Conservation (phyloP, 2,329 filamentous ascomycete genomes). For the Botrytis galanthina region DNA sequence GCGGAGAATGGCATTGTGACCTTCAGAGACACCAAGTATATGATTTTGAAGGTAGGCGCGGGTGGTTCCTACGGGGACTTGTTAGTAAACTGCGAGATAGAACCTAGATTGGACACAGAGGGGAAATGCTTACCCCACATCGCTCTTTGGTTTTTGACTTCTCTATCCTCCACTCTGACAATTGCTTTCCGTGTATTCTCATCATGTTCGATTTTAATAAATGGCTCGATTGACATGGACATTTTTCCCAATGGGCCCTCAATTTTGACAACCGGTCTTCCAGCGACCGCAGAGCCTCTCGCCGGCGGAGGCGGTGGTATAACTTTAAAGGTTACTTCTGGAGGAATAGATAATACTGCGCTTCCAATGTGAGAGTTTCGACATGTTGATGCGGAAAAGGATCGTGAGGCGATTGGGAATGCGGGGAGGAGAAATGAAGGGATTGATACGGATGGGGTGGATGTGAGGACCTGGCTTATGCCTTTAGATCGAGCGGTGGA, state of each 20-base stretch:
- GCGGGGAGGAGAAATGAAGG: constrained; percentile 73
- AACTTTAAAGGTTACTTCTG: constrained; percentile 74
- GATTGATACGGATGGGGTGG: constrained; percentile 51
- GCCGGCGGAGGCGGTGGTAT: constrained; percentile 51
- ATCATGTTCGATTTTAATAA: constrained; percentile 70
- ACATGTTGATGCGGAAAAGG: constrained; percentile 70
- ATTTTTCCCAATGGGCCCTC: constrained; percentile 79
- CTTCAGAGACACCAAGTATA: constrained; percentile 92
- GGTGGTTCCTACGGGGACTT: constrained; percentile 65
- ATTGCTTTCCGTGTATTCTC: constrained; percentile 58
- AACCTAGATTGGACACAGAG: not conserved
- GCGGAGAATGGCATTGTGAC: constrained; percentile 88
- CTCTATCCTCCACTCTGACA: constrained; percentile 67
- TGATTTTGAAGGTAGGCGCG: constrained; percentile 88
- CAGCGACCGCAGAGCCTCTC: constrained; percentile 48
- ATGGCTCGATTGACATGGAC: constrained; percentile 75
- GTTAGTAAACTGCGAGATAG: not conserved
- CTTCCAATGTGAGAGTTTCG: constrained; percentile 80
- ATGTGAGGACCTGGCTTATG: constrained; percentile 55
- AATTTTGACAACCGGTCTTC: constrained; percentile 63
- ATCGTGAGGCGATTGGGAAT: constrained; percentile 54
- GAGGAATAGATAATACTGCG: constrained; percentile 75
- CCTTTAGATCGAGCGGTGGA: constrained; percentile 60
- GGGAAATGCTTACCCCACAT: constrained; percentile 77
- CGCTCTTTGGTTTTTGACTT: constrained; percentile 73